Evolutionary conservation across 345 rosid species (phyloP).

Genomic region (Pistacia vera): DNA sequence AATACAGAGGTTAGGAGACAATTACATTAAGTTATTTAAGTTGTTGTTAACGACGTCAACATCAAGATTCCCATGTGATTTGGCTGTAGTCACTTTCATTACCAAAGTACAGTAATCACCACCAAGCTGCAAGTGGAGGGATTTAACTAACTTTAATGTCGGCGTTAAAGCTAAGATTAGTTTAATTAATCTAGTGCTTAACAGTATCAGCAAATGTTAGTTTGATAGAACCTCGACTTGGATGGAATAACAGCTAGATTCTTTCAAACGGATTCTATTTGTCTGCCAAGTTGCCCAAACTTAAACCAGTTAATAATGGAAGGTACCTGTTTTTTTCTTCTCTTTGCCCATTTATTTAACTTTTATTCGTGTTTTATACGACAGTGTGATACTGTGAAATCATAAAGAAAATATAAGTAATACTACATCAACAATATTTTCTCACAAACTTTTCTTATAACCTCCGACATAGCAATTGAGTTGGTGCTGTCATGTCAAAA

Average conservation of each 20-base stretch:
- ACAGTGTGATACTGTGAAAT: no score
- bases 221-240: background rate
- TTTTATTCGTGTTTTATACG: no score
- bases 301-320: conserved; percentile 1
- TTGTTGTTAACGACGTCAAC: conserved; percentile 4
- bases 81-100: conserved; percentile 11
- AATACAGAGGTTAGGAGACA: background rate
- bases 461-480: no score
- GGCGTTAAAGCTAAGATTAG: conserved; percentile 17
- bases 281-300: conserved; percentile 2
- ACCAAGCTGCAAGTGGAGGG: conserved; percentile 35
- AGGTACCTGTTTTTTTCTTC: background rate
- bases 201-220: background rate
- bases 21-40: background rate
- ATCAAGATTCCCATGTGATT: conserved; percentile 26
- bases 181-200: conserved; percentile 6
- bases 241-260: conserved; percentile 6
- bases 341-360: background rate
- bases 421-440: no score
- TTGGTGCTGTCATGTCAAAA: no score
- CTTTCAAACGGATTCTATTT: conserved; percentile 9
- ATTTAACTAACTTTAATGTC: conserved; percentile 26
- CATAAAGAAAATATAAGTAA: no score
- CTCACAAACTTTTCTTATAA: no score
- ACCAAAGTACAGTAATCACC: conserved; percentile 22